phyloP scores from a whole-genome alignment of 495 filamentous ascomycete genomes.

The Trichocladium antarcticum region DNA sequence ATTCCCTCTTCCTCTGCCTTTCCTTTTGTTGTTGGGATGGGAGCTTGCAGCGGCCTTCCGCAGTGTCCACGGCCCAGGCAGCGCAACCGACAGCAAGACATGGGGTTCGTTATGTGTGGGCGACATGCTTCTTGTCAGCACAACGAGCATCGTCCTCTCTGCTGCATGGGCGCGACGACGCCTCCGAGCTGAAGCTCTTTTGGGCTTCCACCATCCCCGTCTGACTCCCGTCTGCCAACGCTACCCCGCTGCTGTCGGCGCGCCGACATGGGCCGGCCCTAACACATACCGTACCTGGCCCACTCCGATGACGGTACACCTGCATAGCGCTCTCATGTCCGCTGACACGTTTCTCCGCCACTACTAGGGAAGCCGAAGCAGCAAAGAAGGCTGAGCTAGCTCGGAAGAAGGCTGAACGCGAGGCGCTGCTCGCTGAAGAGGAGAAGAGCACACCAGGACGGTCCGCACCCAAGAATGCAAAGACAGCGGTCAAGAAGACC shows the following conservation, averaged over 20 bases:
- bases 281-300: too few relatives aligned
- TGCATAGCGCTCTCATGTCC: too few relatives aligned
- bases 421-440: slow-evolving; percentile 72
- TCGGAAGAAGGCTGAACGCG: slow-evolving; percentile 78
- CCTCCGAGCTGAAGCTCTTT: not conserved
- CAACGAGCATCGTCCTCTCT: not conserved
- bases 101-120: not conserved
- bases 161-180: not conserved
- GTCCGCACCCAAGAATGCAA: slow-evolving; percentile 45
- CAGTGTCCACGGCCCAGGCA: not conserved
- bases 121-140: not conserved
- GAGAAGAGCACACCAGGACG: slow-evolving; percentile 60
- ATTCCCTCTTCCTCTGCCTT: slow-evolving; percentile 2
- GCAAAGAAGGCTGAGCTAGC: slow-evolving; percentile 77
- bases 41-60: slow-evolving; percentile 1
- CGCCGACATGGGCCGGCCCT: too few relatives aligned
- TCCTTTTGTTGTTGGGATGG: not conserved
- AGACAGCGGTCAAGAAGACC: slow-evolving; percentile 55
- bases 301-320: too few relatives aligned
- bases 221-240: not conserved
- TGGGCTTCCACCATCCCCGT: too few relatives aligned
- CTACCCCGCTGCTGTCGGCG: too few relatives aligned
- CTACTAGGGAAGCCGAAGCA: slow-evolving; percentile 63
- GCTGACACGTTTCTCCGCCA: slow-evolving; percentile 9
- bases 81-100: not conserved